Percentiles rank a stretch among this genome's conserved stretches.
These are phyloP conservation scores for Leucocoprinus leucothites DNA, from an alignment of 768 basidiomycete genomes.

Conservation along the genomic window DNA sequence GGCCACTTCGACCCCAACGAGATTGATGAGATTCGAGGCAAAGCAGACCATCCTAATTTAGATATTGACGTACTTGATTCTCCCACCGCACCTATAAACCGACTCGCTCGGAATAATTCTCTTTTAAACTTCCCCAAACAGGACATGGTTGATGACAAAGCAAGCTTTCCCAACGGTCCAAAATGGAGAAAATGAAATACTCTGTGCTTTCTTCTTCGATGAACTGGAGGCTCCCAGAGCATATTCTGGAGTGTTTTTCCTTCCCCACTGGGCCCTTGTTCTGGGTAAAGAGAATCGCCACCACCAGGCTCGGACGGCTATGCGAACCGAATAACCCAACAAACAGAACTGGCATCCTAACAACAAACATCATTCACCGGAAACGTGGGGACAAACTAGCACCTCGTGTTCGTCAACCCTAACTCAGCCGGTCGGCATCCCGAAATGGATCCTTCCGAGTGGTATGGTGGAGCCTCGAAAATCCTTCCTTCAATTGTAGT, in stretches of 20 bases:
- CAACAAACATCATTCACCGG: constrained; percentile 12
- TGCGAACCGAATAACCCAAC: constrained; percentile 6
- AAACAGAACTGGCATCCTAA: constrained; percentile 7
- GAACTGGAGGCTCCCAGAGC: too few species aligned
- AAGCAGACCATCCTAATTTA: constrained; percentile 4
- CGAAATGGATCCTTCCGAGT: constrained; percentile 1
- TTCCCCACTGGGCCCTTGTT: not conserved
- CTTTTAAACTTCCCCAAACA: constrained; percentile 1
- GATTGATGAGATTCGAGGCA: constrained; percentile 7
- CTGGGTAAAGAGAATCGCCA: not conserved
- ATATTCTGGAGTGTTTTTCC: not conserved
- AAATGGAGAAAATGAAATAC: not conserved
- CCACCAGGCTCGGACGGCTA: not conserved
- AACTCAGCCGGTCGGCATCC: constrained; percentile 5
- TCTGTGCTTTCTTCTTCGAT: not conserved
- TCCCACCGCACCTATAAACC: not conserved
- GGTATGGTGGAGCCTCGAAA: constrained; percentile 2
- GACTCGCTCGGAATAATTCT: constrained; percentile 2
- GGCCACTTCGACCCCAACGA: not conserved
- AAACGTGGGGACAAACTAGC: constrained; percentile 6
- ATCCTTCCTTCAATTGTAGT: not conserved
- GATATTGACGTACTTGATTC: constrained; percentile 8
- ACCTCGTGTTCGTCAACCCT: constrained; percentile 7
- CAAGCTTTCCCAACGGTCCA: not conserved
- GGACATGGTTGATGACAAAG: not conserved